phyloP scores from a whole-genome alignment of 441 rosid genomes.

The Hura crepitans region DNA sequence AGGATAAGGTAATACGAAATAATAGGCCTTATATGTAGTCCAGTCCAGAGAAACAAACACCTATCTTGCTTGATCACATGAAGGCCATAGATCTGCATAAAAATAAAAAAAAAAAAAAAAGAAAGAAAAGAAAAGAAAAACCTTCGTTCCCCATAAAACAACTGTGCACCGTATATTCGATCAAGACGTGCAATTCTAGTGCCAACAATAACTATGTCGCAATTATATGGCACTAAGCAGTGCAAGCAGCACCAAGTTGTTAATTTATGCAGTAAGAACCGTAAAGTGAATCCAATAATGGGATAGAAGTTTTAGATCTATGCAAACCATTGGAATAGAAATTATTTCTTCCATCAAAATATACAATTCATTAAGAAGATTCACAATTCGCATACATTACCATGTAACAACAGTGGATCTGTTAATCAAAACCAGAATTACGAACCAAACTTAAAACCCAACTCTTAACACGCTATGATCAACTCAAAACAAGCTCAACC shows the following conservation, averaged over 20 bases:
- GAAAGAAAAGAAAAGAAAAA: too few species aligned
- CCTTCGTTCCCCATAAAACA: too few species aligned
- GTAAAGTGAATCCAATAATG: background rate
- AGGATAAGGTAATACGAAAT: too few species aligned
- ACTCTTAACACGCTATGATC: background rate
- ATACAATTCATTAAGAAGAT: background rate
- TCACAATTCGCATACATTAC: background rate
- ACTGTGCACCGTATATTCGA: background rate
- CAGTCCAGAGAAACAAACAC: too few species aligned
- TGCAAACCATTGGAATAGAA: background rate
- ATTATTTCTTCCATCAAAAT: background rate
- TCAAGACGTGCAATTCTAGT: background rate
- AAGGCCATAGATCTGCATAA: too few species aligned
- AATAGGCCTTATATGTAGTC: too few species aligned
- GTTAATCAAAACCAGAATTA: background rate
- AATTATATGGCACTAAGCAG: background rate
- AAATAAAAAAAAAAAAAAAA: too few species aligned
- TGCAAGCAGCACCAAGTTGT: background rate
- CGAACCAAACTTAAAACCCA: background rate
- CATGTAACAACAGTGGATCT: background rate
- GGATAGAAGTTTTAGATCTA: background rate
- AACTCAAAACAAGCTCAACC: background rate
- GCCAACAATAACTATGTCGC: background rate
- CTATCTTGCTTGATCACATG: too few species aligned
- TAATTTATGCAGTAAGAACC: background rate